Percentiles rank a stretch among this genome's conserved stretches.
These are phyloP conservation scores for Grosmannia clavigera DNA, from an alignment of 2,329 filamentous ascomycete species.

Conservation along the genomic window DNA sequence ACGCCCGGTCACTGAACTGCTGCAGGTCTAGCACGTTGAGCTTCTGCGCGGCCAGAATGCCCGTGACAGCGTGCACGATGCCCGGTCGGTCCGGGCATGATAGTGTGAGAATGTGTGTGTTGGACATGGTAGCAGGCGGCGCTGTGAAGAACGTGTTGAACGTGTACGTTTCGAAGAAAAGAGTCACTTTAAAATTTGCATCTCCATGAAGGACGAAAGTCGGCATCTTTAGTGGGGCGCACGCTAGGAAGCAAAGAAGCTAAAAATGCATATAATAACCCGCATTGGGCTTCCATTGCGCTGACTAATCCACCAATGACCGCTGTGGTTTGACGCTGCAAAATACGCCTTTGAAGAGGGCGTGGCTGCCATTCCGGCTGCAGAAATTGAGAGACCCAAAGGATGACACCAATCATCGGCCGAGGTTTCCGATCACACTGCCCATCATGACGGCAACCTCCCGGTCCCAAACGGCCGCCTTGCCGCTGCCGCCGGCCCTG, in stretches of 20 bases:
- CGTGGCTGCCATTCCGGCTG: no score
- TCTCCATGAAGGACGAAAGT: neutral
- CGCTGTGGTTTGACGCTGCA: no score
- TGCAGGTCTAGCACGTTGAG: constrained; percentile 77
- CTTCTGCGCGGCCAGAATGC: constrained; percentile 57
- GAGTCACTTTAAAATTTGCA: neutral
- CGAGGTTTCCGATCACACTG: constrained; percentile 50
- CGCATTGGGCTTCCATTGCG: neutral
- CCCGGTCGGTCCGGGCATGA: constrained; percentile 76
- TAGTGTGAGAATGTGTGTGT: constrained; percentile 64
- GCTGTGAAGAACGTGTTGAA: neutral
- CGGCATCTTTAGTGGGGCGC: neutral
- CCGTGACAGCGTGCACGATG: constrained; percentile 76
- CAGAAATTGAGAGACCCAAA: neutral
- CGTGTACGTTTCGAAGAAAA: neutral
- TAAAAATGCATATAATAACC: neutral
- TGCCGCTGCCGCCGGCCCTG: constrained; percentile 22
- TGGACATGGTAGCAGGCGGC: constrained; percentile 21
- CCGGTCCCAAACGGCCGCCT: constrained; percentile 56
- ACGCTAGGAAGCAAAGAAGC: neutral
- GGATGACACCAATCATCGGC: neutral
- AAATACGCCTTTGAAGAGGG: no score
- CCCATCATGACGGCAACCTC: constrained; percentile 93
- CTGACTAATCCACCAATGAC: neutral
- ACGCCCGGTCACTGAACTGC: constrained; percentile 67